These are phyloP conservation scores for Sanghuangporus weigelae DNA, from an alignment of 1,284 basidiomycete species.

Conservation along the genomic window DNA sequence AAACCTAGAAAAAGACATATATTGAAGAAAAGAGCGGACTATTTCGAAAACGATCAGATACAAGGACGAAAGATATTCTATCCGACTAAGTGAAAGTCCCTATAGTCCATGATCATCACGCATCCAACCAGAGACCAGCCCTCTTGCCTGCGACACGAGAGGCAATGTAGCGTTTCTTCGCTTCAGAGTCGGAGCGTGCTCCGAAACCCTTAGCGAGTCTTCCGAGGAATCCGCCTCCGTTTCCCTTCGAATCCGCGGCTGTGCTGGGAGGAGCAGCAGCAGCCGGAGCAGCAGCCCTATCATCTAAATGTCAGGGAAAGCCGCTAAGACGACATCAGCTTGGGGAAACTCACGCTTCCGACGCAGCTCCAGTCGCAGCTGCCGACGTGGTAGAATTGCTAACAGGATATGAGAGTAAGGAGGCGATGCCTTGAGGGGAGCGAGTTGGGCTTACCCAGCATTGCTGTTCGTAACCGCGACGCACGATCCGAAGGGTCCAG, in stretches of 20 bases:
- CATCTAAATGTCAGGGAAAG: not conserved
- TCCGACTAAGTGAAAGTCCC: no score
- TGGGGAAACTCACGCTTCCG: not conserved
- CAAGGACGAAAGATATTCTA: no score
- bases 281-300: not conserved
- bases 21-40: no score
- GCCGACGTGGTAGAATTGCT: not conserved
- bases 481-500: conserved; percentile 25
- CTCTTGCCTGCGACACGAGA: conserved; percentile 14
- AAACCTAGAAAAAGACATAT: no score
- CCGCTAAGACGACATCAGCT: no score
- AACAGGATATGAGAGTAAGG: not conserved
- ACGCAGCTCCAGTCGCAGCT: not conserved
- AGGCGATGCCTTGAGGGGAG: not conserved
- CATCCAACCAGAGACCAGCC: conserved; percentile 9
- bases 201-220: not conserved
- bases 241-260: not conserved
- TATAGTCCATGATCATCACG: not conserved
- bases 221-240: not conserved
- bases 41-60: no score
- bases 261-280: not conserved
- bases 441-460: not conserved
- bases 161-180: conserved; percentile 13
- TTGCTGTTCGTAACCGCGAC: conserved; percentile 19
- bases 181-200: not conserved